These are phyloP conservation scores for Teratosphaeria zuluensis DNA, from an alignment of 2,329 filamentous ascomycete species.

Conservation along the genomic window DNA sequence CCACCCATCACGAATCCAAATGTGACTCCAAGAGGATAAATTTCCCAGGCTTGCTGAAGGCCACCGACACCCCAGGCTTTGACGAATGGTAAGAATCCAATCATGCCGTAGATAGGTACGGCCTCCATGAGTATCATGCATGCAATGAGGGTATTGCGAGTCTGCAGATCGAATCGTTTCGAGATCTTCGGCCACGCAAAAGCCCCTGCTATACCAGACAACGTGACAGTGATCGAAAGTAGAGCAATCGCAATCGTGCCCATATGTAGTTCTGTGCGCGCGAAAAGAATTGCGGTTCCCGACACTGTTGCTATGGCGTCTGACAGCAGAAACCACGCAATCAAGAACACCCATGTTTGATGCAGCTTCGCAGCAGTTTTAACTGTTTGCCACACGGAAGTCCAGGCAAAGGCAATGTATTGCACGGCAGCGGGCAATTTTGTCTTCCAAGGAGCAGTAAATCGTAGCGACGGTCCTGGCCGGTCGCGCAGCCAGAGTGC, in stretches of 20 bases:
- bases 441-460: constrained; percentile 9
- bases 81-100: constrained; percentile 81
- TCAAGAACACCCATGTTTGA: constrained; percentile 70
- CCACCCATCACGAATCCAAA: constrained; percentile 92
- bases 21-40: constrained; percentile 83
- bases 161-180: constrained; percentile 56
- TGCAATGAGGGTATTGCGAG: constrained; percentile 82
- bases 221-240: constrained; percentile 86
- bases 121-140: constrained; percentile 86
- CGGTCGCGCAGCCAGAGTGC: constrained; percentile 79
- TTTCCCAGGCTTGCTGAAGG: constrained; percentile 87
- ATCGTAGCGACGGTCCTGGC: constrained; percentile 64
- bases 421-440: constrained; percentile 54
- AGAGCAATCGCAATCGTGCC: constrained; percentile 74
- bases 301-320: constrained; percentile 92
- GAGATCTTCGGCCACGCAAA: constrained; percentile 82
- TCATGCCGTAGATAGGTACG: constrained; percentile 81
- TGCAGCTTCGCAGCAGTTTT: constrained; percentile 61
- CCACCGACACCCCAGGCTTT: constrained; percentile 66
- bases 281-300: constrained; percentile 88
- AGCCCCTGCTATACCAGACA: constrained; percentile 74
- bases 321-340: constrained; percentile 87
- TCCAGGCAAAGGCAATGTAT: constrained; percentile 80
- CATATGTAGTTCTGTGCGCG: constrained; percentile 89
- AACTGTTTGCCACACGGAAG: constrained; percentile 70